Evolutionary conservation across 371 early-diverging fungal species (phyloP).

Genomic region (Zopfochytrium polystomum): DNA sequence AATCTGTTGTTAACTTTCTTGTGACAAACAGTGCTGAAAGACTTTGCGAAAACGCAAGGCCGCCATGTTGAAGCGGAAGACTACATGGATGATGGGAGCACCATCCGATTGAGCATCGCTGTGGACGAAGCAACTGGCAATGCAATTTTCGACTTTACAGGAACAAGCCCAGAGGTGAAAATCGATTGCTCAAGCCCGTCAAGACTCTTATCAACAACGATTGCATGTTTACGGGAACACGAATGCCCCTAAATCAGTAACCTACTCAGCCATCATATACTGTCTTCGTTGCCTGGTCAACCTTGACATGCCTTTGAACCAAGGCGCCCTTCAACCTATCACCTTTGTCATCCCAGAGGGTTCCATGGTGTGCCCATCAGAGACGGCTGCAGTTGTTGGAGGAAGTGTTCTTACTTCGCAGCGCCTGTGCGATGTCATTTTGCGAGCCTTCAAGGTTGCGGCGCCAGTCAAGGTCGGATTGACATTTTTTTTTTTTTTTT

Average conservation of each 20-base stretch:
- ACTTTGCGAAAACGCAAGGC: constrained; percentile 22
- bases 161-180: constrained; percentile 80
- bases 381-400: constrained; percentile 89
- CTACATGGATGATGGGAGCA: constrained; percentile 92
- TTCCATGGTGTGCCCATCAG: constrained; percentile 75
- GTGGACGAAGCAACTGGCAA: constrained; percentile 68
- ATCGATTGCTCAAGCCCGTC: constrained; percentile 36
- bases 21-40: constrained; percentile 8
- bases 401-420: constrained; percentile 96
- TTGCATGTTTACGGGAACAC: constrained; percentile 45
- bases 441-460: constrained; percentile 85
- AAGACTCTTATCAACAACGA: constrained; percentile 1
- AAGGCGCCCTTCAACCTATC: constrained; percentile 89
- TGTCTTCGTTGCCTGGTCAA: constrained; percentile 86
- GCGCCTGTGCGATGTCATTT: constrained; percentile 86
- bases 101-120: constrained; percentile 69
- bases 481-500: too few species aligned
- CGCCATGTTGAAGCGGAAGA: constrained; percentile 63
- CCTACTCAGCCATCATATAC: constrained; percentile 90
- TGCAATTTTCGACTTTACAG: constrained; percentile 89
- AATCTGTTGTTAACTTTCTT: background rate
- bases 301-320: constrained; percentile 89
- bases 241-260: constrained; percentile 58
- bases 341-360: constrained; percentile 70
- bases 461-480: constrained; percentile 76